Base-by-base conservation (phyloP, 257 asterid genomes). In the Lycium ferocissimum region DNA sequence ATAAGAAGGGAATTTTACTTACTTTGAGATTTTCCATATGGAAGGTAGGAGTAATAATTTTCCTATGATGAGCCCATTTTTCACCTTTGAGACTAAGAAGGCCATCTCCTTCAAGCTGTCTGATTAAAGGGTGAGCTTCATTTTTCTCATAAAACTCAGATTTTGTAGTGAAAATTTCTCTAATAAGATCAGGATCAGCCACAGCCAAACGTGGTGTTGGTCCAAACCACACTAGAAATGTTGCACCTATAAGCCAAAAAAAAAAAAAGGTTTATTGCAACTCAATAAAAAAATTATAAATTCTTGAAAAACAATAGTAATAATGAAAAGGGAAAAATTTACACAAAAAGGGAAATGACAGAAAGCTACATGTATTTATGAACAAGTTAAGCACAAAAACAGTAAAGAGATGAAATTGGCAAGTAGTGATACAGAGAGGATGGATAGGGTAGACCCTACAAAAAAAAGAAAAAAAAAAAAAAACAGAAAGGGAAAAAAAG, bases 11-110 rank as follows among this genome's bases (percentile, higher is more conserved):
- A 22, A 7, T 14, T 61, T 75, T 80, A 49, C 89, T 84, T 82
- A 90, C 92, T 87, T 88, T 90, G 20, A 90, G 89, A 84, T 90
- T 90, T 75, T 90, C 91, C 91, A 88, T 87, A 70, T 90, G 91
- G 87, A 90, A 90, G 37, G 91, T 90, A 8, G 92, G 92, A 6
- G 92, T 87, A 51, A 90, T 90, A 69, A 90, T 90, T 88, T 90
- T 90, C 43, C 92, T 80, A 51, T 90, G 92, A 84, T 87, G 91
- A 84, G 91, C 91, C 91, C 91, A 90, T 87, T 88, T 90, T 79
- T 88, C 92, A 35, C 91, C 91, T 56, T 88, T 90, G 81, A 90
- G 91, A 82, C 92, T 90, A 15, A 90, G 85, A 49, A 88, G 80
- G 5, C 92, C 92, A 49, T 90, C 89, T 79, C 92, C 92, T 81